Evolutionary conservation across 257 asterid genomes (phyloP).

Genomic region (Haberlea rhodopensis): DNA sequence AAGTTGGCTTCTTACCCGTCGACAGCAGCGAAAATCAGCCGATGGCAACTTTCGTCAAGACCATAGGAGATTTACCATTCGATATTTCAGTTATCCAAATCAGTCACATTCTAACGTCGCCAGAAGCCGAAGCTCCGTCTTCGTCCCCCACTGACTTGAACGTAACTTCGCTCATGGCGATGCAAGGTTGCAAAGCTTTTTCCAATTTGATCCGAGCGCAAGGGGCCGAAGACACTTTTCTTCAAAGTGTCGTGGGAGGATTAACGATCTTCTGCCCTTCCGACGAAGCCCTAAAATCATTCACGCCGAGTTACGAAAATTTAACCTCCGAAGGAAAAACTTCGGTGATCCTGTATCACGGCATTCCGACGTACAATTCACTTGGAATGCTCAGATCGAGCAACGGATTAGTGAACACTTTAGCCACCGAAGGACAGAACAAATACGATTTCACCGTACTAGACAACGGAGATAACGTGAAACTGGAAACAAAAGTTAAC

Average conservation of each 20-base stretch:
- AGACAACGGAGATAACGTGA: constrained; percentile 53
- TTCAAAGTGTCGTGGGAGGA: constrained; percentile 34
- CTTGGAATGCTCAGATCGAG: constrained; percentile 45
- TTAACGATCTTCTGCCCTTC: constrained; percentile 50
- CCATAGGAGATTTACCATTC: constrained; percentile 40
- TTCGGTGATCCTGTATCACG: constrained; percentile 54
- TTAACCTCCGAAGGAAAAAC: constrained; percentile 28
- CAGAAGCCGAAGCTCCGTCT: constrained; percentile 86
- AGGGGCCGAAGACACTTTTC: constrained; percentile 38
- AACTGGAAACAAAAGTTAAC: constrained; percentile 42
- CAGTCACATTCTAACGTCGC: constrained; percentile 52
- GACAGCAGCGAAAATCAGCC: constrained; percentile 32
- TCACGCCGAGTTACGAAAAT: constrained; percentile 47
- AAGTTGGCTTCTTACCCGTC: constrained; percentile 37
- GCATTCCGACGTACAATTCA: constrained; percentile 51
- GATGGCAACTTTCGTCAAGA: constrained; percentile 39
- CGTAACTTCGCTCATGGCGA: constrained; percentile 58
- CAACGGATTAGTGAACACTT: constrained; percentile 48
- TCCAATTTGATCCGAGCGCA: constrained; percentile 34
- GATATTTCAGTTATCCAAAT: constrained; percentile 63
- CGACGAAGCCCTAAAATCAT: constrained; percentile 32
- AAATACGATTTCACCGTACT: constrained; percentile 55
- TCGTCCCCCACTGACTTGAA: constrained; percentile 57
- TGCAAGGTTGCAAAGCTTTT: constrained; percentile 75
- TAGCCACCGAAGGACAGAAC: constrained; percentile 59